These are phyloP conservation scores for Fusarium nelsonii DNA, from an alignment of 2,329 filamentous ascomycete species.

Conservation along the genomic window DNA sequence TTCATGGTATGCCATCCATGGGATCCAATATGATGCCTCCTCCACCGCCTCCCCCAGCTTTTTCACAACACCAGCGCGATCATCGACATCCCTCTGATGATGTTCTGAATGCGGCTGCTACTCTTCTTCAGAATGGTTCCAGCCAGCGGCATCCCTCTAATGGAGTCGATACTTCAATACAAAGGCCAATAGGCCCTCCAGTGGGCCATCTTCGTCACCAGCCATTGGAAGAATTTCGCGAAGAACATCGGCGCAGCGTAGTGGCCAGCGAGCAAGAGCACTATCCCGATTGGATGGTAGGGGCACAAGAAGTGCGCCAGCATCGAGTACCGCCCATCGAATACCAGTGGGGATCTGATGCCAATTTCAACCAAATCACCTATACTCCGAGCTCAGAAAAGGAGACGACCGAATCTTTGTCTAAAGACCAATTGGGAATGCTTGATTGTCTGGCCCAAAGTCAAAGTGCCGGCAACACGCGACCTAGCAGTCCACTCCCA, in stretches of 20 bases:
- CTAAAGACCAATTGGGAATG: slow-evolving; percentile 66
- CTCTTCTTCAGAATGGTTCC: slow-evolving; percentile 61
- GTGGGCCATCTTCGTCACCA: slow-evolving; percentile 59
- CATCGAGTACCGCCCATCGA: slow-evolving; percentile 57
- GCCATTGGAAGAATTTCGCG: slow-evolving; percentile 57
- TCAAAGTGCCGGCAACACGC: slow-evolving; percentile 70
- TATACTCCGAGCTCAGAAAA: slow-evolving; percentile 69
- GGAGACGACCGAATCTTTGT: slow-evolving; percentile 69
- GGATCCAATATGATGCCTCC: slow-evolving; percentile 54
- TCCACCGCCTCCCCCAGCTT: slow-evolving; percentile 48
- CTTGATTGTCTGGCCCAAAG: slow-evolving; percentile 69
- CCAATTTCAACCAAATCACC: slow-evolving; percentile 69
- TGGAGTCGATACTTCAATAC: slow-evolving; percentile 42
- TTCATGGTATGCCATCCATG: slow-evolving; percentile 39
- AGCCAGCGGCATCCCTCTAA: slow-evolving; percentile 42
- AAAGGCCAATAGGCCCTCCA: slow-evolving; percentile 51
- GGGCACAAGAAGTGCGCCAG: slow-evolving; percentile 46
- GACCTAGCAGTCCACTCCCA: slow-evolving; percentile 66
- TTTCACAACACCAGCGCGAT: slow-evolving; percentile 46
- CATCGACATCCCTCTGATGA: slow-evolving; percentile 61
- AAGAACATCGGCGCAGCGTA: slow-evolving; percentile 54
- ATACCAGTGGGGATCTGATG: slow-evolving; percentile 76
- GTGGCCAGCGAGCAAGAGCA: slow-evolving; percentile 52
- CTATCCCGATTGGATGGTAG: slow-evolving; percentile 60
- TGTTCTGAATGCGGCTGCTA: slow-evolving; percentile 68